Base-by-base conservation (phyloP, 805 yeast species). In the Saccharomycopsis sp. region DNA sequence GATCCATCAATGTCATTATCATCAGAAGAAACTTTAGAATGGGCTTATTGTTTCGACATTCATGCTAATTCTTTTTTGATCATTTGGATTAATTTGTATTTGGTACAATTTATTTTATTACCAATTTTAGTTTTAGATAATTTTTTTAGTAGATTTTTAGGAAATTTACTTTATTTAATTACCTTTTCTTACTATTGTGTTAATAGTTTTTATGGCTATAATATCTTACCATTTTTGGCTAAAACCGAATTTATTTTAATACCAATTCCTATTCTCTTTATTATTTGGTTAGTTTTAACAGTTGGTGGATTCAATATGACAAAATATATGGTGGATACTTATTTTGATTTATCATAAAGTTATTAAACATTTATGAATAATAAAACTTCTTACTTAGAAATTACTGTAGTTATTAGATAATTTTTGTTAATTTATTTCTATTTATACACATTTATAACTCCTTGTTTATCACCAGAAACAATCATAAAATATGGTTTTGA, bases 31-130 rank as follows among this genome's bases (percentile, higher is more conserved):
- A 61, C 66, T 31, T 62, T 85, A 40, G 96, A 88, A 56, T 88
- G 96, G 96, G 87, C 89, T 1, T 87, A 85, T 56, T 86, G 96
- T 62, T 88, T 88, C 56, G 96, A 87, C 53, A 79, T 87, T 21
- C 96, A 88, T 60, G 85, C 95, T 63, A 88, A 88, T 58, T 73
- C 95, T n/a, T 86, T 82, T 55, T 61, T 86, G 47, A 65, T 79
- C 13, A 76, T 86, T 33, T 85, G 94, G 94, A 68, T 84, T 39
- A 59, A 72, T 37, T 63, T 86, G 28, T 83, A 86, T 57, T 67
- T 85, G 47, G 45, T 83, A 23, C 94, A 86, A 59, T 81, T 84
- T 53, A 54, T 85, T 35, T 57, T 84, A 40, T 62, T 86, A 45
- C 96, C 96, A 2, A 53, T 86, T 14, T 60, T 86, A 31, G 72